Evolutionary conservation across 768 basidiomycete genomes (phyloP).

Genomic region (Rhodotorula taiwanensis): DNA sequence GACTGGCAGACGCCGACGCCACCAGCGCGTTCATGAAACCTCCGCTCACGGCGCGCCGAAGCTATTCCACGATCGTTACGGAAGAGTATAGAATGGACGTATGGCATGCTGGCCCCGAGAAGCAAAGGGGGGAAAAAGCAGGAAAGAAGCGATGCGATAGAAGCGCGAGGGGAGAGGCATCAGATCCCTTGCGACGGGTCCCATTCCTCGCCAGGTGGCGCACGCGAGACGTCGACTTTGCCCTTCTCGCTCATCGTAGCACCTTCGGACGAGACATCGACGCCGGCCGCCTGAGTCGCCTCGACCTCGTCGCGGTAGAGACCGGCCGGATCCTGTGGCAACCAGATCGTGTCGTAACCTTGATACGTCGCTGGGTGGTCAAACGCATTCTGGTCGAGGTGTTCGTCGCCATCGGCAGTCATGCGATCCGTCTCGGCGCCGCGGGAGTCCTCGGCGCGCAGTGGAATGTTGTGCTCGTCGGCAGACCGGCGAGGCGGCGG

Average conservation of each 20-base stretch:
- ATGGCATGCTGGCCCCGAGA: no score
- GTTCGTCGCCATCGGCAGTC: slow-evolving; percentile 38
- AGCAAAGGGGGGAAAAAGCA: neutral
- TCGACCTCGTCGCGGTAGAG: slow-evolving; percentile 56
- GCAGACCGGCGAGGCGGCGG: slow-evolving; percentile 19
- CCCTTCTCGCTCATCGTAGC: slow-evolving; percentile 57
- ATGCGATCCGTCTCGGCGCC: slow-evolving; percentile 32
- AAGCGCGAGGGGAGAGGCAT: neutral
- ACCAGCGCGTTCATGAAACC: no score
- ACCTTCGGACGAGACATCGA: slow-evolving; percentile 36
- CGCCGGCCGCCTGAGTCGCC: slow-evolving; percentile 49
- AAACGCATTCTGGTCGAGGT: slow-evolving; percentile 51
- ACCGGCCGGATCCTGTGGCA: slow-evolving; percentile 71
- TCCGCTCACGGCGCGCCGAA: no score
- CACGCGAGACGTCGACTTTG: slow-evolving; percentile 51
- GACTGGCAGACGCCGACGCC: no score
- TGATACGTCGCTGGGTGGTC: slow-evolving; percentile 71
- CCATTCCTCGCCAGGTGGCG: slow-evolving; percentile 47
- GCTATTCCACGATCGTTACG: no score
- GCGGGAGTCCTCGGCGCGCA: neutral
- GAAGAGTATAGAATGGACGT: no score
- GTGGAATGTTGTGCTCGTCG: slow-evolving; percentile 30
- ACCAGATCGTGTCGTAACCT: slow-evolving; percentile 69
- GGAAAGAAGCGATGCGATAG: no score
- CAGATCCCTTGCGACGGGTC: slow-evolving; percentile 48